A percentile compares a stretch with the other conserved stretches of the same genome.
Conservation (phyloP, 805 yeast genomes). For the Candida parachauliodes region DNA sequence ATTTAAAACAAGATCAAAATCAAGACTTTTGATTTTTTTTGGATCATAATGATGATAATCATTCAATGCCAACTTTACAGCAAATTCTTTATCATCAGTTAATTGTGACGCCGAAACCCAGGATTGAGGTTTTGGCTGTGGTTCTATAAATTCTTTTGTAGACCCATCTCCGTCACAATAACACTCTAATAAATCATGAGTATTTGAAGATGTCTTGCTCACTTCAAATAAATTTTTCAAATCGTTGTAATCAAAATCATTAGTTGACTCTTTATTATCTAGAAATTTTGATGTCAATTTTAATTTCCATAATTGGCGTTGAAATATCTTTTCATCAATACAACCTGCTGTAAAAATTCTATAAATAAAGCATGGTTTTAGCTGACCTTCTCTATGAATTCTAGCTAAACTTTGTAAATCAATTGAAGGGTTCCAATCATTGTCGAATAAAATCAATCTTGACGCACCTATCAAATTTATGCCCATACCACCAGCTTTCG, state of each 20-base stretch:
- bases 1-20: slow-evolving; percentile 19
- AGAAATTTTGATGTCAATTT: slow-evolving; percentile 71
- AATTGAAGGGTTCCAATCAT: slow-evolving; percentile 95
- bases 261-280: slow-evolving; percentile 43
- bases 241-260: slow-evolving; percentile 67
- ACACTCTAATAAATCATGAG: slow-evolving; percentile 75
- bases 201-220: slow-evolving; percentile 51
- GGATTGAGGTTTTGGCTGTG: slow-evolving; percentile 15
- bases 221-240: slow-evolving; percentile 73
- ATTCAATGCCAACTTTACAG: slow-evolving; percentile 55
- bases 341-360: slow-evolving; percentile 84
- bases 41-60: slow-evolving; percentile 68
- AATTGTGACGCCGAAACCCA: slow-evolving; percentile 60
- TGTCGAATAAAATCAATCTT: slow-evolving; percentile 77
- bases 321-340: slow-evolving; percentile 91
- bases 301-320: slow-evolving; percentile 81
- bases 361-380: slow-evolving; percentile 71
- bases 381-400: slow-evolving; percentile 92
- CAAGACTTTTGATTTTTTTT: not conserved
- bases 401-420: slow-evolving; percentile 96
- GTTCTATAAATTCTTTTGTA: slow-evolving; percentile 6
- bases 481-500: slow-evolving; percentile 94
- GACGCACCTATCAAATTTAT: slow-evolving; percentile 89
- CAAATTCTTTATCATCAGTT: slow-evolving; percentile 25
- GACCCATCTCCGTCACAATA: slow-evolving; percentile 54